These are phyloP conservation scores for Guyanaporus albipodus DNA, from an alignment of 768 basidiomycete species.

Conservation along the genomic window DNA sequence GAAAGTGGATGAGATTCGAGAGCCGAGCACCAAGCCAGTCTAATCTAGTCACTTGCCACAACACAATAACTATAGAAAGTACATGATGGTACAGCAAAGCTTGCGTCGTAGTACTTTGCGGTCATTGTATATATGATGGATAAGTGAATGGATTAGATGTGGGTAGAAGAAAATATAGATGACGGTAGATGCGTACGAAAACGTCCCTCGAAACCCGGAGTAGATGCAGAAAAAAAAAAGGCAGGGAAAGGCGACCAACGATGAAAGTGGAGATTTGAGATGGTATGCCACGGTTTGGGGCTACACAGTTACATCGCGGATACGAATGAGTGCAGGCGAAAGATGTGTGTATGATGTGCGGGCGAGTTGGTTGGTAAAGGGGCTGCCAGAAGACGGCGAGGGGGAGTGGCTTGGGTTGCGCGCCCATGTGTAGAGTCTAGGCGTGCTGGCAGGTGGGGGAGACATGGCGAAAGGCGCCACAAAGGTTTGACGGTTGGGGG, in stretches of 20 bases:
- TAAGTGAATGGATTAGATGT: conserved; percentile 36
- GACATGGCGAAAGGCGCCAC: conserved; percentile 38
- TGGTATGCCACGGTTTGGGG: neutral
- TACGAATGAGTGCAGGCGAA: conserved; percentile 43
- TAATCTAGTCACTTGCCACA: conserved; percentile 32
- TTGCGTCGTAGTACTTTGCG: conserved; percentile 20
- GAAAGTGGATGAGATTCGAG: conserved; percentile 36
- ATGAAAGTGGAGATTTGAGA: conserved; percentile 2
- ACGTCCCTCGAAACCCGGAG: conserved; percentile 11
- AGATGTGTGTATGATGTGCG: conserved; percentile 59
- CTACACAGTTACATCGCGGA: conserved; percentile 37
- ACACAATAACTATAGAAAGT: conserved; percentile 31
- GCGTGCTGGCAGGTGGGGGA: conserved; percentile 52
- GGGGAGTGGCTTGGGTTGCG: conserved; percentile 34
- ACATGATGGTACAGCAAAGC: conserved; percentile 34
- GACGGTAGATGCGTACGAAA: conserved; percentile 17
- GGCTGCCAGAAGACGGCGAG: conserved; percentile 36
- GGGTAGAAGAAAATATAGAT: conserved; percentile 22
- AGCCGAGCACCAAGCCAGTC: conserved; percentile 13
- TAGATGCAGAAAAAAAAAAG: conserved; percentile 9
- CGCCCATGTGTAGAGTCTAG: conserved; percentile 57
- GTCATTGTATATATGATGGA: conserved; percentile 32
- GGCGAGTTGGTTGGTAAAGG: conserved; percentile 55
- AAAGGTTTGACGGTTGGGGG: conserved; percentile 30
- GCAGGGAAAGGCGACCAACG: conserved; percentile 6